phyloP scores from a whole-genome alignment of 306 rosid genomes.

The Trifolium pratense region DNA sequence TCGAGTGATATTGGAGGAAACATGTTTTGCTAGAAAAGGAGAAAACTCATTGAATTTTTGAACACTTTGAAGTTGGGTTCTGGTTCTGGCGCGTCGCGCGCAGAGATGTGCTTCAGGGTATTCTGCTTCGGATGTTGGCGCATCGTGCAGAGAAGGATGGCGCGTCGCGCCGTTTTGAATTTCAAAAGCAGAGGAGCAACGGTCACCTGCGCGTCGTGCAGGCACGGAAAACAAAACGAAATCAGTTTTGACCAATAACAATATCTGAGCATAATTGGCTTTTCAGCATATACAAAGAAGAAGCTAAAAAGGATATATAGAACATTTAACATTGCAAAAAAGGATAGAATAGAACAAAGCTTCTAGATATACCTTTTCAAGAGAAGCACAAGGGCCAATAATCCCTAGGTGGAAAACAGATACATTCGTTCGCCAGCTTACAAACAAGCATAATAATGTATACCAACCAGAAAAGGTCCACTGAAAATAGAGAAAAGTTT shows the following conservation, averaged over 20 bases:
- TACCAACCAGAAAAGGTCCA: conserved; percentile 24
- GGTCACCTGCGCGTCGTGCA: too few species aligned
- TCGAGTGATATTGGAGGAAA: too few species aligned
- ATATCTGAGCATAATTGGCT: conserved; percentile 87
- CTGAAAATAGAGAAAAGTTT: conserved; percentile 32
- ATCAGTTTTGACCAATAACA: conserved; percentile 87
- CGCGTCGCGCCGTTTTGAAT: too few species aligned
- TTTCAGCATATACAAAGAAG: conserved; percentile 70
- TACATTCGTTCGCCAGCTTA: conserved; percentile 21
- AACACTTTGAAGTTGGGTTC: too few species aligned
- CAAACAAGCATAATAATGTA: conserved; percentile 24
- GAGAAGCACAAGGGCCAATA: conserved; percentile 98
- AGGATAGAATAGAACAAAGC: conserved; percentile 26
- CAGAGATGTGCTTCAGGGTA: too few species aligned
- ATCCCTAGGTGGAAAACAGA: conserved; percentile 52
- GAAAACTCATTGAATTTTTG: too few species aligned
- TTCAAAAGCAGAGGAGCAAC: too few species aligned
- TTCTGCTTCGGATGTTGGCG: too few species aligned
- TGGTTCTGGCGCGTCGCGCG: too few species aligned
- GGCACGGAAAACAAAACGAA: too few species aligned
- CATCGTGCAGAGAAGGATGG: too few species aligned
- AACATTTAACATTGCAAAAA: conserved; percentile 38
- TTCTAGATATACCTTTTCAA: conserved; percentile 79
- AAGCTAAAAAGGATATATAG: conserved; percentile 30
- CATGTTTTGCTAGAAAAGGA: too few species aligned